Evolutionary conservation across 768 basidiomycete genomes (phyloP), one percentile per base, ranked within the genome.

Genomic region (Termitomyces heimii): DNA sequence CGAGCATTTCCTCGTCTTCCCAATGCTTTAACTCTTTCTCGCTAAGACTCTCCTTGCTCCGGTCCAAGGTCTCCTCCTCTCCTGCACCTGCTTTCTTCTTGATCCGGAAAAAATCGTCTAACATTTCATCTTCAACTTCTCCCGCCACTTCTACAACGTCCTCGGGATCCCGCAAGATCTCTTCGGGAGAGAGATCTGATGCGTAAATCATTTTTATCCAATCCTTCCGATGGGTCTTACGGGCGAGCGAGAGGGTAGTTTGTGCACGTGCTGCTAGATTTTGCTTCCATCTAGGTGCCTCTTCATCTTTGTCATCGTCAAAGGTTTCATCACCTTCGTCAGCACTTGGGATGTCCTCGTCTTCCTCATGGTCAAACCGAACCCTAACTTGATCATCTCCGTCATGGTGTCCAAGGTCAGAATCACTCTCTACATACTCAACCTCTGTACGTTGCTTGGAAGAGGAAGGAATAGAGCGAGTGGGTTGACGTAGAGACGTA

Each of bases 121-220:
- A 79, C 22, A 64, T 65, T 6, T 66, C 62, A 6, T 68, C 75
- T 3, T 70, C 67, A 16, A 10, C 14, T 67, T 65, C 18, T 53
- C 54, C 1, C 60, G 52, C 56, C 34, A 53, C 44, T 4, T 66
- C 62, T 10, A 73, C 68, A 7, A 80, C 82, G 1, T 69, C 49
- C 7, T 66, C 59, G 10, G 74, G 67, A 7, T 81, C 82, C 1
- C 68, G 66, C 1, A 88, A 66, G 40, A 95, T 83, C 64, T 92
- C 79, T 54, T 81, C 78, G 0, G 93, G 88, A 4, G 86, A 81
- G 12, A 93, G 77, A 4, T 78, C 69, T 44, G 81, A 81, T 39
- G 78, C 77, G 69, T 98, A 98, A 53, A 98, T 91, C 46, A 96
- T 80, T 52, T 86, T 86, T 66, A 86, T 92, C 83, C 94, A 90